These are phyloP conservation scores for Ballota nigra DNA, from an alignment of 257 asterid species.

Conservation along the genomic window DNA sequence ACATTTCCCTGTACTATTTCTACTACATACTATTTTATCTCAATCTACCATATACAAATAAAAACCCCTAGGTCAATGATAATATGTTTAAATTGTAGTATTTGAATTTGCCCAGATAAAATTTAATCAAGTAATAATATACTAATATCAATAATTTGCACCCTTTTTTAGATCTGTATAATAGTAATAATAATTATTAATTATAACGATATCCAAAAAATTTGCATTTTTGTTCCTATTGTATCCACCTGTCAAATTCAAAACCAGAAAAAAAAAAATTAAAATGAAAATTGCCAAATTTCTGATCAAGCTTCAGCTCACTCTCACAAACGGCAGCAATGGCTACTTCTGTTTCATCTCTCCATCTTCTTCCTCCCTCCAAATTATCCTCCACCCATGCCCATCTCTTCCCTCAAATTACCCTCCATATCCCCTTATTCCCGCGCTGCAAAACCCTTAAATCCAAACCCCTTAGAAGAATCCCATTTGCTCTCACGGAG, in stretches of 20 bases:
- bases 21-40: too few species aligned
- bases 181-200: neutral
- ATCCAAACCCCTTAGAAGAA: slow-evolving; percentile 25
- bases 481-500: slow-evolving; percentile 60
- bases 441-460: slow-evolving; percentile 34
- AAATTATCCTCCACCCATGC: slow-evolving; percentile 29
- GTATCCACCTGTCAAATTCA: slow-evolving; percentile 25
- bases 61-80: too few species aligned
- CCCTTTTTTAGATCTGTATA: too few species aligned
- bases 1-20: too few species aligned
- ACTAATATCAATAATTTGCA: too few species aligned
- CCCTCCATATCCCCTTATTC: slow-evolving; percentile 30
- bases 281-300: neutral
- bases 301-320: neutral
- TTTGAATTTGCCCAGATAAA: too few species aligned
- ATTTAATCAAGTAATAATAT: too few species aligned
- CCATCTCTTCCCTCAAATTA: slow-evolving; percentile 21
- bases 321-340: slow-evolving; percentile 27
- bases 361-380: slow-evolving; percentile 38
- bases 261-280: slow-evolving; percentile 13
- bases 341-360: slow-evolving; percentile 50
- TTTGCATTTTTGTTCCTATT: slow-evolving; percentile 9
- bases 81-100: too few species aligned
- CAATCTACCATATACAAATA: too few species aligned
- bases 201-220: neutral